Conservation (phyloP, 164 flowering plant species). For the Akebia trifoliata region DNA sequence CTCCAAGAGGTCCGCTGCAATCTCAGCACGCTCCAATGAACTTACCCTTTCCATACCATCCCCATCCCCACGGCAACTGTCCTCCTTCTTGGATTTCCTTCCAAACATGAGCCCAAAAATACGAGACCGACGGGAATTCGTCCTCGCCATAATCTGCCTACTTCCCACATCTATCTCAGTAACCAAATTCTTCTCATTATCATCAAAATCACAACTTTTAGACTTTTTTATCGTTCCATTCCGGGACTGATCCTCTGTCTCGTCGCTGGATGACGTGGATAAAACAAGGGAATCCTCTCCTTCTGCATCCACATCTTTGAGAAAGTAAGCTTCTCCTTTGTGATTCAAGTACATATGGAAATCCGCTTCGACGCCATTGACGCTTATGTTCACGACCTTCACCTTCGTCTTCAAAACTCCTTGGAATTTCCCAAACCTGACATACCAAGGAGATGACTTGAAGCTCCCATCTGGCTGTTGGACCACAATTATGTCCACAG, state of each 20-base stretch:
- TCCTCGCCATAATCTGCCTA: constrained; percentile 36
- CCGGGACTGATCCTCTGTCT: constrained; percentile 32
- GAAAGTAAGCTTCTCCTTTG: constrained; percentile 86
- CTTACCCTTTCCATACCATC: constrained; percentile 28
- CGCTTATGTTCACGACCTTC: constrained; percentile 61
- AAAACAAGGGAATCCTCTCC: constrained; percentile 30
- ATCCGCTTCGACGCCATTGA: constrained; percentile 68
- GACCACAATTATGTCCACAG: constrained; percentile 93
- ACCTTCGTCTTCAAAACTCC: constrained; percentile 82
- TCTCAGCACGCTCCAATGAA: constrained; percentile 79
- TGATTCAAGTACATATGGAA: constrained; percentile 84
- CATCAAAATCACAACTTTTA: constrained; percentile 40
- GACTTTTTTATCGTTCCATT: constrained; percentile 27
- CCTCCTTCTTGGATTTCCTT: constrained; percentile 38
- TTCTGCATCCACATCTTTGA: constrained; percentile 61
- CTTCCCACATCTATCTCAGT: constrained; percentile 27
- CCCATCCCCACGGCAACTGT: constrained; percentile 21
- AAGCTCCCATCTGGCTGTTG: constrained; percentile 90
- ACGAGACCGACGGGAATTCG: constrained; percentile 38
- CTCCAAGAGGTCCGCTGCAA: constrained; percentile 86
- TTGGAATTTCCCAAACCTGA: constrained; percentile 90
- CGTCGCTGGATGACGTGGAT: constrained; percentile 62
- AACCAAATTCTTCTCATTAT: constrained; percentile 7
- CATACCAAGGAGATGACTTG: constrained; percentile 93
- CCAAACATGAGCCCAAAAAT: constrained; percentile 71